Percentiles rank a stretch among this genome's conserved stretches.
Evolutionary conservation across 1,284 basidiomycete genomes (phyloP).

Genomic region (Ustilago tritici): DNA sequence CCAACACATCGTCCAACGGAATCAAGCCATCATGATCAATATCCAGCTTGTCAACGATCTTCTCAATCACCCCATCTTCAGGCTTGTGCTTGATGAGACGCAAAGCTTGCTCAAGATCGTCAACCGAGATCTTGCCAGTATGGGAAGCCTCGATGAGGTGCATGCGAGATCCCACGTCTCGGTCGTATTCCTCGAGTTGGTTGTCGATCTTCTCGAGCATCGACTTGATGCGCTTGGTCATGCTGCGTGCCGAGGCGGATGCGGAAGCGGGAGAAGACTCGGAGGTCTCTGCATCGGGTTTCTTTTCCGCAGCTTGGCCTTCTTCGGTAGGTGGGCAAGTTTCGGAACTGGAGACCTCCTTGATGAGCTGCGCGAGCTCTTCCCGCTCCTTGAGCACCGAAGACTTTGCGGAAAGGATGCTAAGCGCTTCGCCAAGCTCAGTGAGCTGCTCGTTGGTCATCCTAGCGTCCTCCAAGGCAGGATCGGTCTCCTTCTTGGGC

Average conservation of each 20-base stretch:
- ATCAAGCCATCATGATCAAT: conserved; percentile 96
- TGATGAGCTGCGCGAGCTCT: conserved; percentile 88
- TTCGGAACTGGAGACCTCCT: conserved; percentile 73
- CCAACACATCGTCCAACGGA: conserved; percentile 70
- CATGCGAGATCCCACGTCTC: conserved; percentile 81
- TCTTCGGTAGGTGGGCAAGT: conserved; percentile 11
- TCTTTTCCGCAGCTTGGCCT: conserved; percentile 1
- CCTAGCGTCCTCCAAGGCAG: conserved; percentile 75
- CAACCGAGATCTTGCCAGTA: conserved; percentile 89
- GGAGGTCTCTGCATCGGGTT: conserved; percentile 9
- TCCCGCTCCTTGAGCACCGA: conserved; percentile 95
- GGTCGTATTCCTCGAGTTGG: conserved; percentile 91
- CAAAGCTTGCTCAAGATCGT: conserved; percentile 89
- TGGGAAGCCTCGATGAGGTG: conserved; percentile 93
- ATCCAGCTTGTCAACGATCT: conserved; percentile 91
- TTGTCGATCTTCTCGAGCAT: conserved; percentile 97
- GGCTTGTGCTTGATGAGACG: conserved; percentile 92
- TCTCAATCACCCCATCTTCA: conserved; percentile 88
- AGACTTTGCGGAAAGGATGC: conserved; percentile 92
- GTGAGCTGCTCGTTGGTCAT: conserved; percentile 98
- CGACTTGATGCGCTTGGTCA: conserved; percentile 91
- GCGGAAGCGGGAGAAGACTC: conserved; percentile 12
- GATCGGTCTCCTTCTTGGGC: conserved; percentile 55
- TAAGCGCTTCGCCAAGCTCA: conserved; percentile 91
- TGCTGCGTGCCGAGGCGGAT: conserved; percentile 73